Conservation (phyloP, 257 asterid genomes). For the Solanum stenotomum region DNA sequence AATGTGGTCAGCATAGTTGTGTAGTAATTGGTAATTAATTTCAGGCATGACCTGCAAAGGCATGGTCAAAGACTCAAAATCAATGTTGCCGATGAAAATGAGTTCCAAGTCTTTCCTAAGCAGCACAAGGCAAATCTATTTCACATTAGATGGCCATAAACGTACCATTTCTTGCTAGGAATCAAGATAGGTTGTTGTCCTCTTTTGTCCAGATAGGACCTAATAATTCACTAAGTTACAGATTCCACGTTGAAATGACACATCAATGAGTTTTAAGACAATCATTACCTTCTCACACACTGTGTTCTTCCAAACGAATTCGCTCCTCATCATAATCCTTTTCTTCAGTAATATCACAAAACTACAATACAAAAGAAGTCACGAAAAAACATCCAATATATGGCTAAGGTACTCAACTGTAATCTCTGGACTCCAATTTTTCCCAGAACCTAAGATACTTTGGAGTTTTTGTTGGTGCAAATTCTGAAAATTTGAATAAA, state of each 20-base stretch:
- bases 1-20: constrained; percentile 64
- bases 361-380: not conserved
- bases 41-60: constrained; percentile 68
- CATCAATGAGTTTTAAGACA: constrained; percentile 5
- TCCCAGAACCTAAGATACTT: not conserved
- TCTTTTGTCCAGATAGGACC: not conserved
- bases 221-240: not conserved
- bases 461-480: not conserved
- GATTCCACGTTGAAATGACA: not conserved
- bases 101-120: not conserved
- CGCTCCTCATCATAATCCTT: not conserved
- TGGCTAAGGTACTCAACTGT: too few relatives aligned
- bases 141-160: not conserved
- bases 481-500: not conserved
- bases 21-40: constrained; percentile 43
- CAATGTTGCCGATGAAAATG: not conserved
- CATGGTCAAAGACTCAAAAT: not conserved
- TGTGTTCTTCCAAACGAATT: too few relatives aligned
- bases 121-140: not conserved
- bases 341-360: not conserved
- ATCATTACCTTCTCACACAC: constrained; percentile 39
- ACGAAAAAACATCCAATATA: too few relatives aligned
- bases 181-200: not conserved
- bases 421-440: too few relatives aligned
- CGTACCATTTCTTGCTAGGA: not conserved